Base-by-base conservation (phyloP, 805 yeast genomes). In the Yamadazyma ubonensis region DNA sequence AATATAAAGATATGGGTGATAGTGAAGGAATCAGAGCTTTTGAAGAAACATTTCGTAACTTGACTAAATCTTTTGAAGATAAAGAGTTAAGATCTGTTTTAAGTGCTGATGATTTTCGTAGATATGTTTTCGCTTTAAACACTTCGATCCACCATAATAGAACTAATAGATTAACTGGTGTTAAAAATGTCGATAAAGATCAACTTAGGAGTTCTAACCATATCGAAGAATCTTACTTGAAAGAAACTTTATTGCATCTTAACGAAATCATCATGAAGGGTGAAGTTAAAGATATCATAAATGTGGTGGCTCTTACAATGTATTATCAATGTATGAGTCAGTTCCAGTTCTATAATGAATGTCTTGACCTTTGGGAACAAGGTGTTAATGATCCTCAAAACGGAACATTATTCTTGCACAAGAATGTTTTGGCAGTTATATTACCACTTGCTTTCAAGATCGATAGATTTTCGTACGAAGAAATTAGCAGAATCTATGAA, bases 281-380 rank as follows among this genome's bases (percentile, higher is more conserved):
- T 9, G 64, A 60, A 34, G 48, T 67, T 29, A 55, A 53, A 14
- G 37, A 38, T 11, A 51, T 57, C 9, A 46, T 67, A 22, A 48
- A 49, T 31, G 48, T 49, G 25, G 47, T 51, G 19, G 46, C 53
- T 10, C 45, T 67, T 29, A 54, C 54, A 41, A 50, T 45, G 38
- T 51, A 63, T 23, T 53, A 64, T 44, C 55, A 49, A 36, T 53
- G 70, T 31, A 61, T 69, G 70, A 49, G 47, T 53, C 87, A 82
- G 55, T 70, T 79, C 46, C 72, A 76, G 34, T 67, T 81, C 43
- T 71, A 75, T 33, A 70, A 75, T 38, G 89, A 84, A 58, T 81
- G 86, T 37, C 74, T 83, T 33, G 70, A 74, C 44, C 71, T 82
- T 44, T 85, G 93, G 93, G 84, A 81, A 51, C 61, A 72, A 14